Evolutionary conservation across 2,329 filamentous ascomycete genomes (phyloP), one percentile per base, ranked within the genome.

Genomic region (Dryadomyces sulphureus): DNA sequence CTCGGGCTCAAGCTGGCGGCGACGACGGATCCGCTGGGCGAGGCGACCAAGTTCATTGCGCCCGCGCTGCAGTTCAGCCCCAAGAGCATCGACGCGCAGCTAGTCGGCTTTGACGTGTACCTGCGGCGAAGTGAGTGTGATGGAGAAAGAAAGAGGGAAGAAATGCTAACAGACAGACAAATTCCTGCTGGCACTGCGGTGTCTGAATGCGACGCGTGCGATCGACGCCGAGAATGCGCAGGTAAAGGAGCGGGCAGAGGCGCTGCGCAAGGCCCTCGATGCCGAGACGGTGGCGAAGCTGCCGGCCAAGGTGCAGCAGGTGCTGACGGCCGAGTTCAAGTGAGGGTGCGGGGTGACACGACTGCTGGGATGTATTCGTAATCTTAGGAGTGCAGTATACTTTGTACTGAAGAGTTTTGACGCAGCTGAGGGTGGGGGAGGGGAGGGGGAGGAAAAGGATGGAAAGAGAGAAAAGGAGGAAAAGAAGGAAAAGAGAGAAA

Each of bases 71-170:
- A 94, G 60, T 82, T 81, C 57, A 89, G 80, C 57, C 81, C 88
- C 2, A 77, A 83, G 66, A 84, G 79, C 59, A 75, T 94, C 41
- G 79, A 92, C 50, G 84, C 77, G 20, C 92, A 98, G 64, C 73
- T 81, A 53, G 77, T 81, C 45, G 92, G 88, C 5, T 96, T 95
- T 56, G 89, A 96, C 65, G 82, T 98, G 17, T 89, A 86, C 59
- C 70, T 93, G 49, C 75, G 88, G 58, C 75, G 82, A 67, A 79
- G 88, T 94, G 76, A 71, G 80, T 67, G 17, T 16, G 17, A 36
- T 7, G n/a, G 34, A 36, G 16, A 16, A 19, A 17, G 34, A 36
- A 19, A 36, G 17, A 12, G 17, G 17, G 32, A 32, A 8, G 27
- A 32, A 32, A 14, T 22, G 19, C 22, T 43, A 52, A 17, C 53